These are phyloP conservation scores for Flaveria robusta DNA, from an alignment of 129 eudicot species.

Conservation along the genomic window DNA sequence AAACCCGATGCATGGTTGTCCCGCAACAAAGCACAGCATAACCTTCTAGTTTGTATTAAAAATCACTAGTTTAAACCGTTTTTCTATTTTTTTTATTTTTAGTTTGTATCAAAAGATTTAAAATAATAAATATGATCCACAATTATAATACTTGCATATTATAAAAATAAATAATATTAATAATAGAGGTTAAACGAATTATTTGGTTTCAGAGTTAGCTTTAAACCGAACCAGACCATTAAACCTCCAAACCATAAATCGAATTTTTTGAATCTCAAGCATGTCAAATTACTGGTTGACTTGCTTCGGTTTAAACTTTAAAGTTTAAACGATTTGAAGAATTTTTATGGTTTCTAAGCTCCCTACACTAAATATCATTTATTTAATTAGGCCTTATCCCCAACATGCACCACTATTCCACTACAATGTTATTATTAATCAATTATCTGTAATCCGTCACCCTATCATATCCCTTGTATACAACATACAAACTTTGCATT, in stretches of 20 bases:
- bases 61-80: too few relatives aligned
- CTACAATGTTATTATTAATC: constrained; percentile 18
- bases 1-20: too few relatives aligned
- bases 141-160: too few relatives aligned
- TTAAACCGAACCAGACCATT: too few relatives aligned
- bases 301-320: not conserved
- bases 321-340: not conserved
- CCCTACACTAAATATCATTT: not conserved
- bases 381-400: constrained; percentile 32
- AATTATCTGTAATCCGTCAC: constrained; percentile 17
- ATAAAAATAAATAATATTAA: too few relatives aligned
- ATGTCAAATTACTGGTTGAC: not conserved
- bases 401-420: constrained; percentile 35
- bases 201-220: too few relatives aligned
- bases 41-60: too few relatives aligned
- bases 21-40: too few relatives aligned
- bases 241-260: too few relatives aligned
- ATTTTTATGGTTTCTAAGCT: not conserved
- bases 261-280: not conserved
- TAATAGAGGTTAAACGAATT: too few relatives aligned
- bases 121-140: not conserved
- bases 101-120: too few relatives aligned
- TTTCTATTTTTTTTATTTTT: too few relatives aligned
- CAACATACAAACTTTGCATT: constrained; percentile 41
- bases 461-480: constrained; percentile 21